These are phyloP conservation scores for Sarocladium oryzae DNA, from an alignment of 2,329 filamentous ascomycete genomes.

Conservation along the genomic window DNA sequence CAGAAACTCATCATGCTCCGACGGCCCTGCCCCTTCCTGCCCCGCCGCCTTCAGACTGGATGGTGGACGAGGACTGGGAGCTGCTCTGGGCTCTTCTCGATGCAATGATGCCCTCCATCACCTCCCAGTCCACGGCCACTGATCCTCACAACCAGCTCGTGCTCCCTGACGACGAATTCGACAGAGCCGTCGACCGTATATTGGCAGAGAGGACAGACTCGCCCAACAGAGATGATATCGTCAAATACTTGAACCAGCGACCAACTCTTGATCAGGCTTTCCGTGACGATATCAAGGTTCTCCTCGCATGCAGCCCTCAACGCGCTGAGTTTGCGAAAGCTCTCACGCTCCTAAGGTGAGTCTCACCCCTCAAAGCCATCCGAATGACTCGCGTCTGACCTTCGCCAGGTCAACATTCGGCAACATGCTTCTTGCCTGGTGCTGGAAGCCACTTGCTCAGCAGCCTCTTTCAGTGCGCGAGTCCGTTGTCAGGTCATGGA, in stretches of 20 bases:
- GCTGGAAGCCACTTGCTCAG: slow-evolving; percentile 52
- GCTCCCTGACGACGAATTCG: slow-evolving; percentile 44
- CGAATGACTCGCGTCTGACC: slow-evolving; percentile 5
- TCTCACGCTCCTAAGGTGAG: slow-evolving; percentile 38
- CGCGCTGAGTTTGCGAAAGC: slow-evolving; percentile 31
- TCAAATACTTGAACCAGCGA: slow-evolving; percentile 46
- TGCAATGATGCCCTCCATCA: slow-evolving; percentile 54
- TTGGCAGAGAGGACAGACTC: slow-evolving; percentile 29
- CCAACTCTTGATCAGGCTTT: slow-evolving; percentile 48
- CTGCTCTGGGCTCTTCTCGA: slow-evolving; percentile 49
- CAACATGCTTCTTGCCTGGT: slow-evolving; percentile 61
- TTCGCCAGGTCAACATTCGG: slow-evolving; percentile 52
- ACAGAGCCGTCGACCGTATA: slow-evolving; percentile 34
- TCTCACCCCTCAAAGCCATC: neutral
- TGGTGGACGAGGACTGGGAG: slow-evolving; percentile 45
- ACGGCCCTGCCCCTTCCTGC: slow-evolving; percentile 18
- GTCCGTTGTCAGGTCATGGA: slow-evolving; percentile 57
- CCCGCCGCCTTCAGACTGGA: slow-evolving; percentile 27
- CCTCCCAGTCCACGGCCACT: slow-evolving; percentile 29
- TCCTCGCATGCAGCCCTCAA: slow-evolving; percentile 30
- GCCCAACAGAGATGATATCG: slow-evolving; percentile 37
- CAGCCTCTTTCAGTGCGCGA: slow-evolving; percentile 56
- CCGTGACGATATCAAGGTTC: slow-evolving; percentile 39
- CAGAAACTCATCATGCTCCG: slow-evolving; percentile 9
- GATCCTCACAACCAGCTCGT: slow-evolving; percentile 27